These are phyloP conservation scores for Botryotinia globosa DNA, from an alignment of 2,329 filamentous ascomycete genomes.

Conservation along the genomic window DNA sequence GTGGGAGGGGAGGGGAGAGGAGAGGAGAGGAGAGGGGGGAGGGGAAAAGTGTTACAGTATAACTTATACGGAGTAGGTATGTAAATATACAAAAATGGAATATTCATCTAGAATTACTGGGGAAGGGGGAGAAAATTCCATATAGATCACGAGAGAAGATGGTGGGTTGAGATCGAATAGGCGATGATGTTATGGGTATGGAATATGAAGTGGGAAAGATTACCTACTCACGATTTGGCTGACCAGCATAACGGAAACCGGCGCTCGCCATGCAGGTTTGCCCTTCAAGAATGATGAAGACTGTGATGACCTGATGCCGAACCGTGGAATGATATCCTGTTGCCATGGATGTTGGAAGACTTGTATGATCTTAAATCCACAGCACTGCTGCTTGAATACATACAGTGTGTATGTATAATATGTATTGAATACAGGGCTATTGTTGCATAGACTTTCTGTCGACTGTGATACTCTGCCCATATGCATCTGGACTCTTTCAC, in stretches of 20 bases:
- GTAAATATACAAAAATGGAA: not conserved
- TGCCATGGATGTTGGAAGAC: not conserved
- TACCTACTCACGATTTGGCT: not conserved
- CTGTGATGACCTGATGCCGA: not conserved
- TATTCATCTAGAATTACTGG: not conserved
- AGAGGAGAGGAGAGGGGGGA: not conserved
- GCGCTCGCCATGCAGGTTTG: not conserved
- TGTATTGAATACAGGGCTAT: not conserved
- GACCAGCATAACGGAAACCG: not conserved
- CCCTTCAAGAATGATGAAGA: not conserved
- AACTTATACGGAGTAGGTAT: no score
- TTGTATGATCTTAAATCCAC: not conserved
- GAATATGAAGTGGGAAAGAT: not conserved
- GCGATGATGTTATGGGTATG: not conserved
- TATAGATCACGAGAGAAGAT: not conserved
- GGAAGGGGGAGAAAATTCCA: not conserved
- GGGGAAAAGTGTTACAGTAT: no score
- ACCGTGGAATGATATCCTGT: not conserved
- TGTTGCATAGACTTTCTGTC: not conserved
- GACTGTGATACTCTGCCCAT: not conserved
- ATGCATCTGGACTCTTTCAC: not conserved
- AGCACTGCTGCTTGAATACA: not conserved
- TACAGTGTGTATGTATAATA: not conserved
- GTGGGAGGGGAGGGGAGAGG: not conserved
- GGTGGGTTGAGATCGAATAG: not conserved